Base-by-base conservation (phyloP, 2,329 filamentous ascomycete genomes). In the Thielaviopsis cerberus region DNA sequence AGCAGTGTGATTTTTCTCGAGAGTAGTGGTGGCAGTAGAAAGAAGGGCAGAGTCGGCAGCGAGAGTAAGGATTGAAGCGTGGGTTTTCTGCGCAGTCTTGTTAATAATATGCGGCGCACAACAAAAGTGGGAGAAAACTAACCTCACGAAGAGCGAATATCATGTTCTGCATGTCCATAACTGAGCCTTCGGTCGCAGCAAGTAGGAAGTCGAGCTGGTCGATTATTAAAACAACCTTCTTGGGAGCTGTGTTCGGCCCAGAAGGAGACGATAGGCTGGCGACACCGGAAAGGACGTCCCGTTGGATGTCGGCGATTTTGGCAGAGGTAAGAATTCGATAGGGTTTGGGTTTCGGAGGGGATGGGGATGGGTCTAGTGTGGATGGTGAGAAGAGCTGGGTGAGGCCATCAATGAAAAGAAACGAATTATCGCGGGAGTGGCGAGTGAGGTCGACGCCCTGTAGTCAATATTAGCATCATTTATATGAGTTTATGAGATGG, bases 331-430 rank as follows among this genome's bases (percentile, higher is more conserved):
- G 53, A 13, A 62, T 59, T 25, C 64, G 45, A 20, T 54, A 51
- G n/a, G 61, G 62, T n/a, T 61, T 62, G 26, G 23, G 55, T n/a
- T n/a, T n/a, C 10, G 24, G 52, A 27, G 61, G 34, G 50, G 55
- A 15, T n/a, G 59, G n/a, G 25, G 27, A 30, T 30, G 27, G 27
- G n/a, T n/a, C n/a, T n/a, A n/a, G n/a, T n/a, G 34, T 53, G 48
- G 48, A 20, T 5, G 58, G 52, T 7, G 54, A 26, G 41, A 80
- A 85, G 25, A 87, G 66, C 25, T 74, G 74, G 22, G 75, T 78
- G 59, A 92, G 71, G 22, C 86, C 87, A 69, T 95, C 88, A 30
- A 94, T 75, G 64, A 88, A 91, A 51, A 73, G 71, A 64, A 94
- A 84, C 55, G 76, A 77, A 30, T 77, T 77, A 61, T 78, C 76